Conservation (phyloP, 108 stramenopile genomes). For the Mediolabrus comicus region DNA sequence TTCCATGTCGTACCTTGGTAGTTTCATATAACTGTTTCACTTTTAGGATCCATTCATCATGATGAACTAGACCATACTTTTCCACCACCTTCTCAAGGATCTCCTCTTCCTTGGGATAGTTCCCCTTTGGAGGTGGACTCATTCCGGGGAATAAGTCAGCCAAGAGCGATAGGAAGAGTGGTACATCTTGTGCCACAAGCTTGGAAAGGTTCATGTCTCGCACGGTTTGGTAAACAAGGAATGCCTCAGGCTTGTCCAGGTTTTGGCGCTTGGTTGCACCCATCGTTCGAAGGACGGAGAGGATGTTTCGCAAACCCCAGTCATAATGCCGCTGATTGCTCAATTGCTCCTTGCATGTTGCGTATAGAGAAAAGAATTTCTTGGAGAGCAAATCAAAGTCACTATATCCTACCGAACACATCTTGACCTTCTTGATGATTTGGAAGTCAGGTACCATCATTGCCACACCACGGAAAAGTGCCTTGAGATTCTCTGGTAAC, state of each 20-base stretch:
- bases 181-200: conserved; percentile 92
- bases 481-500: conserved; percentile 92
- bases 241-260: conserved; percentile 67
- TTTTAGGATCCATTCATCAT: conserved; percentile 81
- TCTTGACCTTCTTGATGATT: conserved; percentile 94
- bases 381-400: conserved; percentile 80
- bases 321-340: conserved; percentile 92
- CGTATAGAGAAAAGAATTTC: conserved; percentile 88
- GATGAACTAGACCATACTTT: conserved; percentile 52
- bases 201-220: conserved; percentile 93
- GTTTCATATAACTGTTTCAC: conserved; percentile 90
- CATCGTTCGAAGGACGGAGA: conserved; percentile 86
- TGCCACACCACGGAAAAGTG: conserved; percentile 90
- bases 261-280: conserved; percentile 89
- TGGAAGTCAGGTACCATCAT: conserved; percentile 95
- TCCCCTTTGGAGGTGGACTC: conserved; percentile 73
- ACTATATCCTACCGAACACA: conserved; percentile 88
- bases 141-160: conserved; percentile 85
- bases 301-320: conserved; percentile 90
- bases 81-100: conserved; percentile 64
- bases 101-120: conserved; percentile 79
- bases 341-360: conserved; percentile 88
- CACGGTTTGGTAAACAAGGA: conserved; percentile 86
- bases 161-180: conserved; percentile 85
- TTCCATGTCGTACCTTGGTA: conserved; percentile 78